A percentile compares a stretch with the other conserved stretches of the same genome.
Conservation (phyloP, 2,329 filamentous ascomycete species). For the Clonostachys chloroleuca region DNA sequence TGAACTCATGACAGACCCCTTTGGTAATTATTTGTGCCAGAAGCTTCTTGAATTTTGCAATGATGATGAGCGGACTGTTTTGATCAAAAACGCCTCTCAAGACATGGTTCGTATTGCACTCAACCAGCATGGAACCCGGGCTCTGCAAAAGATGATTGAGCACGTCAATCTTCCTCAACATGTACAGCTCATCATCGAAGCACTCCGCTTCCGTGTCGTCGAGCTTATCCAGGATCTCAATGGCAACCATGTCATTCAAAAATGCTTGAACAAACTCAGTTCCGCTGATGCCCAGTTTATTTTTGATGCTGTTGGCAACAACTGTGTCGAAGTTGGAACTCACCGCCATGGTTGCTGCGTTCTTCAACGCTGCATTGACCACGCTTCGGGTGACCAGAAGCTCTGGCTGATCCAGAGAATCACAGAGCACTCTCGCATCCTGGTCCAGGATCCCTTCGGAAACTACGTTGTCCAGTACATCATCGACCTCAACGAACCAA, state of each 20-base stretch:
- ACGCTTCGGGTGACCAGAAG: slow-evolving; percentile 88
- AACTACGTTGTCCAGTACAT: slow-evolving; percentile 99
- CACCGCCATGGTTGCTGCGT: slow-evolving; percentile 98
- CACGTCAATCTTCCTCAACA: slow-evolving; percentile 84
- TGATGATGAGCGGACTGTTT: slow-evolving; percentile 86
- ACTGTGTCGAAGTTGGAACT: slow-evolving; percentile 89
- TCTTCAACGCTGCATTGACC: slow-evolving; percentile 95
- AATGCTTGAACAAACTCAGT: slow-evolving; percentile 92
- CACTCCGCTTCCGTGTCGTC: slow-evolving; percentile 80
- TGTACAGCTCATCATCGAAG: slow-evolving; percentile 80
- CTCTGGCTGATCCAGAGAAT: slow-evolving; percentile 81
- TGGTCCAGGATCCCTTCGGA: slow-evolving; percentile 95
- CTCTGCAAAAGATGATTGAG: slow-evolving; percentile 99
- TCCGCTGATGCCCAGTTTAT: slow-evolving; percentile 89
- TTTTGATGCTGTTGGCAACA: slow-evolving; percentile 83
- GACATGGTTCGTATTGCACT: slow-evolving; percentile 90
- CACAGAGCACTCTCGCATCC: slow-evolving; percentile 78
- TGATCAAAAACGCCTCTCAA: slow-evolving; percentile 85
- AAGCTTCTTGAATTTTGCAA: slow-evolving; percentile 95
- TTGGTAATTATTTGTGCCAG: slow-evolving; percentile 98
- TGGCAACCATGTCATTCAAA: slow-evolving; percentile 98
- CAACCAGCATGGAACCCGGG: slow-evolving; percentile 95
- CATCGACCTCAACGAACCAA: slow-evolving; percentile 82
- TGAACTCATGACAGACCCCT: slow-evolving; percentile 98
- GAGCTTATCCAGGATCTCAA: slow-evolving; percentile 96